Conservation (phyloP, 495 filamentous ascomycete species). For the Hypoxylon perforatum region DNA sequence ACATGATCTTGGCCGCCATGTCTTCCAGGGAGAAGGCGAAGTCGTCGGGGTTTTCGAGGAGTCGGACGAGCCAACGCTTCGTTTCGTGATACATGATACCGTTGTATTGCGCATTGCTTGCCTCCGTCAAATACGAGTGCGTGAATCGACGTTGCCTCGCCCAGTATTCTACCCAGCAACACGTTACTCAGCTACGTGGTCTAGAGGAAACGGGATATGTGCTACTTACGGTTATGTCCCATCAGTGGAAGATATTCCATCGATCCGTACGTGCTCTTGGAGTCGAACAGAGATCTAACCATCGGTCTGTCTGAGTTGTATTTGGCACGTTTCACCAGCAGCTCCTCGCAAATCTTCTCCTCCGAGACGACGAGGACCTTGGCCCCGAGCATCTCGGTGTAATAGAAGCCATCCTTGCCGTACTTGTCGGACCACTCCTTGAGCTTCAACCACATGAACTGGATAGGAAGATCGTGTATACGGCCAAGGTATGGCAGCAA, state of each 20-base stretch:
- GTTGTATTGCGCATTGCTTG: slow-evolving; percentile 50
- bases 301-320: slow-evolving; percentile 59
- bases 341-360: slow-evolving; percentile 63
- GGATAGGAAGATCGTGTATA: slow-evolving; percentile 59
- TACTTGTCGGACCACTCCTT: slow-evolving; percentile 63
- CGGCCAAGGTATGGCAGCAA: slow-evolving; percentile 56
- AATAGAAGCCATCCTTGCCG: slow-evolving; percentile 54
- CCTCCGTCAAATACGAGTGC: slow-evolving; percentile 53
- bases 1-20: slow-evolving; percentile 57
- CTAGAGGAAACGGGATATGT: neutral
- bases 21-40: slow-evolving; percentile 54
- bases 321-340: slow-evolving; percentile 60
- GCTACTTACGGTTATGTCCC: slow-evolving; percentile 52
- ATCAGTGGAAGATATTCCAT: slow-evolving; percentile 57
- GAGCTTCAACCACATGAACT: slow-evolving; percentile 62
- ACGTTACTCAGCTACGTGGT: slow-evolving; percentile 13
- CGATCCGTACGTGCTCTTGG: slow-evolving; percentile 51
- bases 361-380: slow-evolving; percentile 62
- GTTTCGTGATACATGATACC: slow-evolving; percentile 54
- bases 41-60: slow-evolving; percentile 51
- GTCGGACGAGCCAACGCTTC: slow-evolving; percentile 52
- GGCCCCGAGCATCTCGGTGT: slow-evolving; percentile 58
- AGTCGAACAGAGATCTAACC: slow-evolving; percentile 55
- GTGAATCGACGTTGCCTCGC: slow-evolving; percentile 52
- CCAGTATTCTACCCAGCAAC: slow-evolving; percentile 50